These are phyloP conservation scores for Oryza meridionalis DNA, from an alignment of 176 grass and related monocot genomes.

Conservation along the genomic window DNA sequence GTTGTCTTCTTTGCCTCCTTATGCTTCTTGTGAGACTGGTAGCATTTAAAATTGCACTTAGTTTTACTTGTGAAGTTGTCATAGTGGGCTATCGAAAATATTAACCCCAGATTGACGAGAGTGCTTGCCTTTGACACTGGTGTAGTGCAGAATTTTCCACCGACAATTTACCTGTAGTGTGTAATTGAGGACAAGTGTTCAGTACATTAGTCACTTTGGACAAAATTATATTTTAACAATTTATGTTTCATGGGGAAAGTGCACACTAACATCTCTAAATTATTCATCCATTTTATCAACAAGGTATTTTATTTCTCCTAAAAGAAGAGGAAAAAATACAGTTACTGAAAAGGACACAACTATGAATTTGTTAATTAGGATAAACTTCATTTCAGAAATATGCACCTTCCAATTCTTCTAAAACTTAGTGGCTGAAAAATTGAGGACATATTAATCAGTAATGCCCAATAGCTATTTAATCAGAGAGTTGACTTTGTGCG, in stretches of 20 bases:
- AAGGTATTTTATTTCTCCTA: not conserved
- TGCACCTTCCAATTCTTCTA: not conserved
- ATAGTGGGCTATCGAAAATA: not conserved
- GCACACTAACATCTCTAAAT: not conserved
- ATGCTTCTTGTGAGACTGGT: slow-evolving; percentile 12
- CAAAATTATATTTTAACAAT: not conserved
- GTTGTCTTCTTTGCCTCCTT: slow-evolving; percentile 3
- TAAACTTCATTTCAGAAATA: not conserved
- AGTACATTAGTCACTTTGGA: not conserved
- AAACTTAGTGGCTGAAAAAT: not conserved
- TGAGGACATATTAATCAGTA: not conserved
- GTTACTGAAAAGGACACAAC: not conserved
- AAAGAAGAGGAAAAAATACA: not conserved
- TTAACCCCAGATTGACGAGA: not conserved
- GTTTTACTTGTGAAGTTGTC: not conserved
- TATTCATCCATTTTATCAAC: not conserved
- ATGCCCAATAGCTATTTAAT: too few species aligned
- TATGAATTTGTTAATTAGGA: not conserved
- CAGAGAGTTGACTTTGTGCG: too few species aligned
- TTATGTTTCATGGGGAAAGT: not conserved
- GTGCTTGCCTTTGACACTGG: slow-evolving; percentile 16
- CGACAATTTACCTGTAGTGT: slow-evolving; percentile 19
- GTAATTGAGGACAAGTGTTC: not conserved
- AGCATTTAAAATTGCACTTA: not conserved
- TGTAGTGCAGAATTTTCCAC: slow-evolving; percentile 7